Base-by-base conservation (phyloP, 2,329 filamentous ascomycete genomes). In the Fusarium sarcochroum region DNA sequence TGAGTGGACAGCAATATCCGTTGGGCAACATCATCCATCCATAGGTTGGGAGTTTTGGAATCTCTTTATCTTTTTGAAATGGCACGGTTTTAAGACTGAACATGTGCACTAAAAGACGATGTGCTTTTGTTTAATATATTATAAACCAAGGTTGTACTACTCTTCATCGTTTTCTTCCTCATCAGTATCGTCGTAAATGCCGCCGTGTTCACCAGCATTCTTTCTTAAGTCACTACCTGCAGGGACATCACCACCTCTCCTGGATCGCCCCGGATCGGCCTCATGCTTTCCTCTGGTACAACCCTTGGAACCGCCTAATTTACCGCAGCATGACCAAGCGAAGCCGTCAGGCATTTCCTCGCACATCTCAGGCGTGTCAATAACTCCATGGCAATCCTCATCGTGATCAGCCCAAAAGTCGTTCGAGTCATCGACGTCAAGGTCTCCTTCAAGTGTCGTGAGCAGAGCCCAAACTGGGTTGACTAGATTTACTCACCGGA, bases 11-110 rank as follows among this genome's bases (percentile, higher is more conserved):
- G 55, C 49, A 71, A 60, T 57, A 65, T 53, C 40, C 58, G 53
- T 61, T 58, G 53, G 47, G 56, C 52, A 65, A 64, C 44, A 72
- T 73, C 52, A 69, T 70, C 54, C 67, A 70, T 68, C 49, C 67
- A 72, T 73, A 66, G 69, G 72, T 44, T 34, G 48, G 72, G 71
- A 72, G 72, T 74, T 68, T 58, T 54, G 59, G 68, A 59, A 63
- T 59, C 48, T 69, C 34, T 34, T 53, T 58, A 61, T 60, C 40
- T 55, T 38, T 46, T 62, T 46, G 35, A 61, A 58, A 59, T 53
- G 63, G 55, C 23, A 56, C 42, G 35, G 55, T 40, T 70, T 47
- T 21, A 58, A 62, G 45, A 57, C 44, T 50, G 40, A 47, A 53
- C 11, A 15, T 47, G 44, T 7, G 14, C 15, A 2, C 25, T 38